phyloP scores from a whole-genome alignment of 148 eudicot species.

The Euryodendron excelsum region DNA sequence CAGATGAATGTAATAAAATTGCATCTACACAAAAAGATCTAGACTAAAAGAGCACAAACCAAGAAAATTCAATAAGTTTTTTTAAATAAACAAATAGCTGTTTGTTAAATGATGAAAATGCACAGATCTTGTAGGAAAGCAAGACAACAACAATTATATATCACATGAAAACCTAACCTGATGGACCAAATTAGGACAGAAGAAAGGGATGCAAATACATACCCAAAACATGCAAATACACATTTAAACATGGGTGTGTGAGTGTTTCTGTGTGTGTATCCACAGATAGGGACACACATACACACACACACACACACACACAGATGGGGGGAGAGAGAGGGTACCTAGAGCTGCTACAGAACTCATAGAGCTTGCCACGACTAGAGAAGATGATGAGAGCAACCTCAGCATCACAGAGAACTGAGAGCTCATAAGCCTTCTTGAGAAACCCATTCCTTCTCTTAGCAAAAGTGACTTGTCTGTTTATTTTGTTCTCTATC shows the following conservation, averaged over 20 bases:
- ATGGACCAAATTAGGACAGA: not conserved
- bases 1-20: not conserved
- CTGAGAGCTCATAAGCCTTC: constrained; percentile 57
- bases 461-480: constrained; percentile 60
- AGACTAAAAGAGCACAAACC: not conserved
- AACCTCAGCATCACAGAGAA: constrained; percentile 57
- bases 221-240: not conserved
- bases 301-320: not conserved
- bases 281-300: not conserved
- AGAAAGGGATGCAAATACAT: not conserved
- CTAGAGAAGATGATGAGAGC: constrained; percentile 57
- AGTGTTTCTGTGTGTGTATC: not conserved
- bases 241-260: not conserved
- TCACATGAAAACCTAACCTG: not conserved
- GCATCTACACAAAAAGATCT: not conserved
- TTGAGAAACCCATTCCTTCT: constrained; percentile 58
- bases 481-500: constrained; percentile 55
- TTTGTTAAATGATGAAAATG: not conserved
- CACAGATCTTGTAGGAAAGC: constrained; percentile 2
- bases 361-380: constrained; percentile 51
- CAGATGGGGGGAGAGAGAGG: not conserved
- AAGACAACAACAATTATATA: not conserved
- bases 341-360: constrained; percentile 44
- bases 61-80: not conserved
- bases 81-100: no score